Evolutionary conservation across 805 yeast genomes (phyloP).

Genomic region (Hyphopichia homilentoma): DNA sequence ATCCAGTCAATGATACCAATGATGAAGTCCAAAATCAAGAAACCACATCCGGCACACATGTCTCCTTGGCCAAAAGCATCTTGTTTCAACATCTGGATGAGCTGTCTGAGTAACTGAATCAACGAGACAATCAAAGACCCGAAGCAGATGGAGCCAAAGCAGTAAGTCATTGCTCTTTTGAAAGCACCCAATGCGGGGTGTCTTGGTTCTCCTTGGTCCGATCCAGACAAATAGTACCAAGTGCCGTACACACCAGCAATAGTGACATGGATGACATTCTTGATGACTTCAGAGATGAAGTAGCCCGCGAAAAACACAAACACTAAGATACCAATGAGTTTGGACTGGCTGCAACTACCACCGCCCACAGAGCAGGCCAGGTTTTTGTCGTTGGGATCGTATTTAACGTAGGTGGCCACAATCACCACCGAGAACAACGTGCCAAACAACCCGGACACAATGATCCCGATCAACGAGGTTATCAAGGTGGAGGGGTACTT

Average conservation of each 20-base stretch:
- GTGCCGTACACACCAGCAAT: slow-evolving; percentile 84
- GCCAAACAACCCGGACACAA: slow-evolving; percentile 59
- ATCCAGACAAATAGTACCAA: slow-evolving; percentile 79
- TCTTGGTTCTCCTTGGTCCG: slow-evolving; percentile 75
- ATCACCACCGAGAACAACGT: slow-evolving; percentile 63
- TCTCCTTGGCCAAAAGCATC: slow-evolving; percentile 51
- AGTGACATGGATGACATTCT: slow-evolving; percentile 75
- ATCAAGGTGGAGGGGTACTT: slow-evolving; percentile 65
- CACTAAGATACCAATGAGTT: slow-evolving; percentile 65
- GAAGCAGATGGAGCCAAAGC: slow-evolving; percentile 87
- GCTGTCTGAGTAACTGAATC: slow-evolving; percentile 61
- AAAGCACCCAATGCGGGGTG: slow-evolving; percentile 81
- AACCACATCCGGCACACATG: slow-evolving; percentile 48
- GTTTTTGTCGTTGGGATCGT: slow-evolving; percentile 52
- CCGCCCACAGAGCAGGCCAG: slow-evolving; percentile 55
- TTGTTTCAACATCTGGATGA: slow-evolving; percentile 50
- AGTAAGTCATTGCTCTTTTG: slow-evolving; percentile 74
- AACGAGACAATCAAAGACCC: slow-evolving; percentile 74
- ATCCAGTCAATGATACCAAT: slow-evolving; percentile 72
- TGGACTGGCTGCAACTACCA: slow-evolving; percentile 50
- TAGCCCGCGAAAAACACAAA: slow-evolving; percentile 80
- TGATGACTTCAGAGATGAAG: slow-evolving; percentile 76
- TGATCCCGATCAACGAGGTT: slow-evolving; percentile 57
- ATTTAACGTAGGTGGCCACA: slow-evolving; percentile 75
- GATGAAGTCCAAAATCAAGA: slow-evolving; percentile 54